Evolutionary conservation across 768 basidiomycete species (phyloP), one percentile per base, ranked within the genome.

Genomic region (Podaxis rugospora): DNA sequence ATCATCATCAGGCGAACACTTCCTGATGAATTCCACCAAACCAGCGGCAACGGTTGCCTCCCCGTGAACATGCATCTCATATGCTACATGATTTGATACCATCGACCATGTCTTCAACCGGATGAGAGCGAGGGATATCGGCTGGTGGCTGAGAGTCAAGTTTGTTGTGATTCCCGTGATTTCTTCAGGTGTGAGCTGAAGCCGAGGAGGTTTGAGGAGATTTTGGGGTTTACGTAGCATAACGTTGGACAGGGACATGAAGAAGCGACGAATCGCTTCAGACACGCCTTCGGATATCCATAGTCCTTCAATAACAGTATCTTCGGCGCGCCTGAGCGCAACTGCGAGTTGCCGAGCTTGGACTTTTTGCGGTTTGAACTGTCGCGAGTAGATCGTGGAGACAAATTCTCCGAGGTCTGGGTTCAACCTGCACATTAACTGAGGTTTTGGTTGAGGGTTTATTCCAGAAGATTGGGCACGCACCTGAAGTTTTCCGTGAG

Each of bases 351-450:
- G 72, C 7, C 71, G 70, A 5, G 74, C 70, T 64, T 82, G 80
- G 2, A 71, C 66, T 60, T 81, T 83, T 68, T 81, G 79, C 0
- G 80, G 74, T 59, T 76, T 80, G 67, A 82, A 82, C 25, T 75
- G 73, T 32, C 76, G 70, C 3, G 76, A 74, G 63, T 83, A 83
- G 25, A 82, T 83, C 0, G 78, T 82, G 0, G 80, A 78, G 3
- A 83, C 77, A 63, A 82, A 83, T 54, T 79, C 79, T n/a, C 80
- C 80, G 7, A 83, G 70, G 59, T 83, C 82, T 2, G 79, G 76
- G 59, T 82, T 83, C 49, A 83, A 68, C 47, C 81, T 82, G 62
- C 53, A 18, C 18, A 3, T 6, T 42, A 49, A 49, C 37, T 46
- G 14, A 65, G 42, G 5, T 44, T 27, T 4, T 36, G 36, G 32